These are phyloP conservation scores for Pharnaceum exiguum DNA, from an alignment of 148 eudicot species.

Conservation along the genomic window DNA sequence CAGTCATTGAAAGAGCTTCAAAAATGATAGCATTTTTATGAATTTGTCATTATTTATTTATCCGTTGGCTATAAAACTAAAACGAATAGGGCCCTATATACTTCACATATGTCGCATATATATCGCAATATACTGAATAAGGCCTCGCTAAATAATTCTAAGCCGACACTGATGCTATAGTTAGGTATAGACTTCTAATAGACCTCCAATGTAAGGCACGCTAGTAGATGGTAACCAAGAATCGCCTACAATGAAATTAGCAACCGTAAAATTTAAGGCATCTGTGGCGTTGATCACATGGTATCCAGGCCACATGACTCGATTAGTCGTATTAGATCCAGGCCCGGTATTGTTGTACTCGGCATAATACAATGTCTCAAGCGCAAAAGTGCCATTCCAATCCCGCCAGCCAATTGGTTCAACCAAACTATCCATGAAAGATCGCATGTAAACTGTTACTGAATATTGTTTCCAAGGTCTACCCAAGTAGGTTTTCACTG, in stretches of 20 bases:
- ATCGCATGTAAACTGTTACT: slow-evolving; percentile 62
- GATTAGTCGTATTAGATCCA: slow-evolving; percentile 42
- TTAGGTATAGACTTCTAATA: no score
- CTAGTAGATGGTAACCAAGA: slow-evolving; percentile 75
- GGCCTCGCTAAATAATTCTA: no score
- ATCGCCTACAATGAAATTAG: slow-evolving; percentile 54
- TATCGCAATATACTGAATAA: no score
- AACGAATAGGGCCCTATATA: no score
- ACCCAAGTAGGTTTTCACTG: slow-evolving; percentile 80
- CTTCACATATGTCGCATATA: no score
- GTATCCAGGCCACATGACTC: slow-evolving; percentile 86
- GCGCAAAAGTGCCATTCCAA: slow-evolving; percentile 73
- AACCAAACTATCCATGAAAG: slow-evolving; percentile 53
- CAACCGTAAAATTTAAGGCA: slow-evolving; percentile 60
- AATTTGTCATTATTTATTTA: no score
- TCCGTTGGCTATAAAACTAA: no score
- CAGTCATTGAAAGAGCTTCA: no score
- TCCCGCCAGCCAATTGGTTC: slow-evolving; percentile 93
- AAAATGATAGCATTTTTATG: no score
- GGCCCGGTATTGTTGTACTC: slow-evolving; percentile 86
- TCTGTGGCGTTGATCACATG: slow-evolving; percentile 46
- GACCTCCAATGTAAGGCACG: no score
- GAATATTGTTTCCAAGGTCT: slow-evolving; percentile 90
- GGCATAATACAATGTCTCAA: slow-evolving; percentile 68
- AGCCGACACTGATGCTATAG: no score